Evolutionary conservation across 768 basidiomycete species (phyloP).

Genomic region (Antrodiella citrinella): DNA sequence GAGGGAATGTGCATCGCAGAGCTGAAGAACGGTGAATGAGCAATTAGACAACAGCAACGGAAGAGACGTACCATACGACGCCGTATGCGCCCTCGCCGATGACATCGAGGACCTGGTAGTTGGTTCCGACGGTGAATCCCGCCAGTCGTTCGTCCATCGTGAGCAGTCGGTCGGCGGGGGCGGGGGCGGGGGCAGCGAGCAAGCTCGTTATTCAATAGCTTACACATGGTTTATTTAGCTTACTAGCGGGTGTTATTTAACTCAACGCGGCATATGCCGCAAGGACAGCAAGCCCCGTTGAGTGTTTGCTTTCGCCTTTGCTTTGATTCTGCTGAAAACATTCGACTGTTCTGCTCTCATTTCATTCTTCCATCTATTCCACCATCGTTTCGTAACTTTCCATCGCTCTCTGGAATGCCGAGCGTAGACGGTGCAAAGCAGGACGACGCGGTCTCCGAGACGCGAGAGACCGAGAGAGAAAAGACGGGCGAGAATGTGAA

Average conservation of each 20-base stretch:
- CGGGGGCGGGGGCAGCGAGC: no score
- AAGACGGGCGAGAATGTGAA: slow-evolving; percentile 4
- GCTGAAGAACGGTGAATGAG: slow-evolving; percentile 14
- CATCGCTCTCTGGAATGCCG: background rate
- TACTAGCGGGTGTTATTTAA: no score
- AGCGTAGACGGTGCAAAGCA: slow-evolving; percentile 7
- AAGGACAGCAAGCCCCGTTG: no score
- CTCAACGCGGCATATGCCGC: no score
- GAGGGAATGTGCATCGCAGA: slow-evolving; percentile 85
- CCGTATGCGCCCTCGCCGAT: slow-evolving; percentile 93
- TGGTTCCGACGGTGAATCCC: slow-evolving; percentile 41
- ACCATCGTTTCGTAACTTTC: no score
- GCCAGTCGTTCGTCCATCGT: slow-evolving; percentile 23
- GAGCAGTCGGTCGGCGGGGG: background rate
- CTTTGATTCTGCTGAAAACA: no score
- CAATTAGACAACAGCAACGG: background rate
- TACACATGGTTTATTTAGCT: no score
- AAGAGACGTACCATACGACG: slow-evolving; percentile 58
- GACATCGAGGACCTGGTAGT: slow-evolving; percentile 81
- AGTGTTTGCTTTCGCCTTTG: no score
- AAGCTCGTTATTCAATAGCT: no score
- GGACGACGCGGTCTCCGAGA: background rate
- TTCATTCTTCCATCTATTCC: no score
- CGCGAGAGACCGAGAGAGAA: no score
- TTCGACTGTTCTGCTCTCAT: no score